Evolutionary conservation across 2,329 filamentous ascomycete species (phyloP), one percentile per base, ranked within the genome.

Genomic region (Ophiostoma pallidulum): DNA sequence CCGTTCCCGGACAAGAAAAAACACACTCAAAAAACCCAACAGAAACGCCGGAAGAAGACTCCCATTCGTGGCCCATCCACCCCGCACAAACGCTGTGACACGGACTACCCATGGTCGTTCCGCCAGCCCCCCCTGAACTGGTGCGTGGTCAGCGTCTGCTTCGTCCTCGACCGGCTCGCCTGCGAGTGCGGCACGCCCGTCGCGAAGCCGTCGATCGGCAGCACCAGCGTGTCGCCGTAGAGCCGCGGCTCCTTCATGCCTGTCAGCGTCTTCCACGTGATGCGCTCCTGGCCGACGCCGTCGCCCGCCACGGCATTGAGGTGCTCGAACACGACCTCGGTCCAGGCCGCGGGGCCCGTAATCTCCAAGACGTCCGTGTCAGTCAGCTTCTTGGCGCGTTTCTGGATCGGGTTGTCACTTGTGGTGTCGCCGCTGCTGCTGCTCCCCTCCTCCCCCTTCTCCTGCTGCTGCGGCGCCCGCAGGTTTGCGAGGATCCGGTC

Each of bases 301-400:
- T 48, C 45, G 33, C 53, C 53, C 39, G 50, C 49, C 8, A 54
- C 52, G 3, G 29, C 47, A 47, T 53, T 41, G 53, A 64, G 41
- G 37, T 62, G 55, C 24, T 56, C 54, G 8, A 55, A 59, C 24
- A 64, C 53, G 16, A 60, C 56, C 33, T 62, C 61, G 4, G 61
- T 63, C 59, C 60, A 63, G 8, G 58, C 57, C 9, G 60, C 58
- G 0, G 61, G 61, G 2, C 61, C 61, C 3, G 61, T 60, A 5
- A 59, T 54, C 33, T 49, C 59, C 45, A 63, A 53, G 9, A 62
- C 57, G 20, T 63, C 60, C 39, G 54, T 45, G 51, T 56, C 60
- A 9, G 24, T 19, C 19, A 48, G 43, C 22, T 41, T 42, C 16
- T 38, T 33, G 33, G n/a, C n/a, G n/a, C n/a, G n/a, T n/a, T n/a